These are phyloP conservation scores for Penicillium hordei DNA, from an alignment of 2,329 filamentous ascomycete species.

Conservation along the genomic window DNA sequence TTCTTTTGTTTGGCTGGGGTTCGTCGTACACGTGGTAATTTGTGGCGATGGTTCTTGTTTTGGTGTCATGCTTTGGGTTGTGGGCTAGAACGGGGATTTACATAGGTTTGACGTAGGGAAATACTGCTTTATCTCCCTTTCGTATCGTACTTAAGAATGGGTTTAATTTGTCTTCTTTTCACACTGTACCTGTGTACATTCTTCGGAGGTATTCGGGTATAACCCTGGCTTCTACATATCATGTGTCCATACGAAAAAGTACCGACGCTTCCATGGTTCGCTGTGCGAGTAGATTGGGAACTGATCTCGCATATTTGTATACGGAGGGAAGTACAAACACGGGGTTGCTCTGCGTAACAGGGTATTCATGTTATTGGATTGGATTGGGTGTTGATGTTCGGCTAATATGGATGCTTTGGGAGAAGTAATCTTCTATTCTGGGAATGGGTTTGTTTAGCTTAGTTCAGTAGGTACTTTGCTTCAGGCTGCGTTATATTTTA, in stretches of 20 bases:
- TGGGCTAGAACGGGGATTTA: background rate
- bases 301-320: conserved; percentile 1
- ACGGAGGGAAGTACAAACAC: conserved; percentile 1
- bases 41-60: too few relatives aligned
- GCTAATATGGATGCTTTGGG: background rate
- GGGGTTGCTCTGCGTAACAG: background rate
- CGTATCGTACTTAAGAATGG: too few relatives aligned
- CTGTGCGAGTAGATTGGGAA: background rate
- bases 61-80: background rate
- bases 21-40: background rate
- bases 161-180: background rate
- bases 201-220: background rate
- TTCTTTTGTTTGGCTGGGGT: background rate
- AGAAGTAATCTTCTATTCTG: background rate
- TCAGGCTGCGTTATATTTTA: background rate
- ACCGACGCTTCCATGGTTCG: background rate
- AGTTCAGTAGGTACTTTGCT: background rate
- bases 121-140: too few relatives aligned
- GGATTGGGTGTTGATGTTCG: background rate
- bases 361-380: background rate
- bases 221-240: background rate
- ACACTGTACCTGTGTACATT: background rate
- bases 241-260: background rate
- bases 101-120: too few relatives aligned
- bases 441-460: background rate